Conservation (phyloP, 257 asterid genomes). For the Ocimum tenuiflorum region DNA sequence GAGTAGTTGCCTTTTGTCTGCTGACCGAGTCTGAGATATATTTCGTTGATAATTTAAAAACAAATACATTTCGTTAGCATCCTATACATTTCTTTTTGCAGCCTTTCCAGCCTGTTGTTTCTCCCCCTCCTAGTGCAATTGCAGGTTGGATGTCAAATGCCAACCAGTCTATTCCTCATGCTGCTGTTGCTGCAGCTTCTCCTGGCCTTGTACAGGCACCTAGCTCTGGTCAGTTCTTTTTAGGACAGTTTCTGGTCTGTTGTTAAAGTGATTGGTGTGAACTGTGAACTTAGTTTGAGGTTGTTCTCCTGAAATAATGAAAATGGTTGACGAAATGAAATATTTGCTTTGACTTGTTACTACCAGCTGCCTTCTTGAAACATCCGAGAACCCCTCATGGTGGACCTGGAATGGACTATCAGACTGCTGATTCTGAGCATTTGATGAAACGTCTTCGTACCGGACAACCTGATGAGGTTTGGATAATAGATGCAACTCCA, state of each 20-base stretch:
- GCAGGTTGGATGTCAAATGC: conserved; percentile 97
- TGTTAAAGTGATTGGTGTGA: conserved; percentile 26
- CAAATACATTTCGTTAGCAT: not conserved
- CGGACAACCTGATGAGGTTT: conserved; percentile 92
- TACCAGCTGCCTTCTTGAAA: conserved; percentile 73
- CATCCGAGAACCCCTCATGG: conserved; percentile 87
- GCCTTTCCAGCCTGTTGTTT: conserved; percentile 52
- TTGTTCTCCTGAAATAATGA: not conserved
- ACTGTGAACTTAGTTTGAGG: not conserved
- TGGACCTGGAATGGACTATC: conserved; percentile 91
- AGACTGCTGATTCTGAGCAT: conserved; percentile 91
- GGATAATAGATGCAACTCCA: conserved; percentile 10
- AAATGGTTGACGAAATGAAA: not conserved
- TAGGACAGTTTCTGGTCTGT: no score
- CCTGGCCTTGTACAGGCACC: conserved; percentile 48
- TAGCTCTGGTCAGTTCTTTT: conserved; percentile 46
- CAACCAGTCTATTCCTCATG: conserved; percentile 46
- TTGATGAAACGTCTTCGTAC: conserved; percentile 84
- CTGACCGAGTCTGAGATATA: not conserved
- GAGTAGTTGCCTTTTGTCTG: conserved; percentile 4
- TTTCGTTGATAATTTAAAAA: not conserved
- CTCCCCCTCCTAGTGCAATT: conserved; percentile 81
- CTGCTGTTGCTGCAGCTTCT: conserved; percentile 53
- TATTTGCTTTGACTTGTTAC: not conserved
- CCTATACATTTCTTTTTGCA: conserved; percentile 14